A percentile compares a stretch with the other conserved stretches of the same genome.
phyloP scores from a whole-genome alignment of 176 grass and related monocot species.

The Lolium rigidum region DNA sequence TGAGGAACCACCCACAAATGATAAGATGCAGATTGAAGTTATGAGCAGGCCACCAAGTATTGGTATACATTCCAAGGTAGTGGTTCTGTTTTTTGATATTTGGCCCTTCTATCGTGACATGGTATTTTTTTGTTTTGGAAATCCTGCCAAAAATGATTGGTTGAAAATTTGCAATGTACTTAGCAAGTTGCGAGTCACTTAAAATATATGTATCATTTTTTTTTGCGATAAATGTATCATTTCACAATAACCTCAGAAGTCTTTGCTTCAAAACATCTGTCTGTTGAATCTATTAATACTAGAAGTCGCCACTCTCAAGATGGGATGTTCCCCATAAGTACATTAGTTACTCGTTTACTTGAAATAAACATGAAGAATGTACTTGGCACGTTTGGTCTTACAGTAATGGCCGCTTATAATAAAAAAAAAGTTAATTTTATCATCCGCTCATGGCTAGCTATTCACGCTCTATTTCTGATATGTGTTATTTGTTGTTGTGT shows the following conservation, averaged over 20 bases:
- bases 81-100: slow-evolving; percentile 4
- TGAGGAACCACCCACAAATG: slow-evolving; percentile 68
- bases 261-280: background rate
- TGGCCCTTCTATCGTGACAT: background rate
- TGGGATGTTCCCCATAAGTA: slow-evolving; percentile 1
- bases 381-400: background rate
- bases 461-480: slow-evolving; percentile 2
- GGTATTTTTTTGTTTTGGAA: background rate
- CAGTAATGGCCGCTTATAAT: slow-evolving; percentile 15
- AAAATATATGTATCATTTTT: background rate
- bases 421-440: background rate
- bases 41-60: slow-evolving; percentile 78
- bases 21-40: slow-evolving; percentile 85
- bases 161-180: background rate
- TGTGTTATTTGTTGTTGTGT: background rate
- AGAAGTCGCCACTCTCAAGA: background rate
- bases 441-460: too few relatives aligned
- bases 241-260: background rate
- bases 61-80: slow-evolving; percentile 86
- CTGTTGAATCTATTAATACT: background rate
- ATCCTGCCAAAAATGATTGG: background rate
- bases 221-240: too few relatives aligned
- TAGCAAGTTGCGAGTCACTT: background rate
- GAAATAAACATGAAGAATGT: slow-evolving; percentile 1
- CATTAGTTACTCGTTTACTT: background rate